Base-by-base conservation (phyloP, 306 rosid species). In the Pyrus pyrifolia region DNA sequence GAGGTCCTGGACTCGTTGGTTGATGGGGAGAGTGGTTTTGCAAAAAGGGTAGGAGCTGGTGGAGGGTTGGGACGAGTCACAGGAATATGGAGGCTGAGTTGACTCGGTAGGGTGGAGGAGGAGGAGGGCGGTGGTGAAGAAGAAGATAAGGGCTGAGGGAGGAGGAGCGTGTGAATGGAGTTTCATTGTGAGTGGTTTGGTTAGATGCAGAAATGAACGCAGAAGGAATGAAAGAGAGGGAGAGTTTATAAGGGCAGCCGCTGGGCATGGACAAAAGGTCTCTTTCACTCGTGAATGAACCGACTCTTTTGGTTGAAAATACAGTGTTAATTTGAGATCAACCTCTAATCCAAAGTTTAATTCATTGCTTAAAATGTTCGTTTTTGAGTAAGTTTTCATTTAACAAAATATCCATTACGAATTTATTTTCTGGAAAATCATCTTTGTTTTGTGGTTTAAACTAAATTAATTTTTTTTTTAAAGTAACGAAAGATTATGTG, bases 41-140 rank as follows among this genome's bases (percentile, higher is more conserved):
- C 99, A 95, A 55, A 95, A 95, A 8, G 93, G 90, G 85, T 78
- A 87, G 21, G 92, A 84, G 70, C 59, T 60, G 44, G 97, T 76
- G 2, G 86, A 62, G 4, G 98, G 87, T 77, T 86, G 82, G 30
- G 99, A 87, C 67, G 83, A 79, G 82, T 89, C 99, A 30, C 99
- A 95, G 11, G 92, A 86, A 44, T 77, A 95, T 3, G 93, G 96
- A 30, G 90, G 97, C 70, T 64, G 78, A 70, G 87, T 25, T 52
- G 89, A 80, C 51, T 83, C 82, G 30, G 85, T 67, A 19, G 3
- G 68, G 67, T 3, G 13, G 22, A 77, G 29, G 42, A 61, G 29
- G 46, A 60, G 22, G 72, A 70, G 14, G 71, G 35, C 11, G 64
- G 61, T 22, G 76, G 25, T 74, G 66, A 17, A 64, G 51, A 46